Conservation (phyloP, 2,329 filamentous ascomycete genomes). For the Diaporthe aspalathi region DNA sequence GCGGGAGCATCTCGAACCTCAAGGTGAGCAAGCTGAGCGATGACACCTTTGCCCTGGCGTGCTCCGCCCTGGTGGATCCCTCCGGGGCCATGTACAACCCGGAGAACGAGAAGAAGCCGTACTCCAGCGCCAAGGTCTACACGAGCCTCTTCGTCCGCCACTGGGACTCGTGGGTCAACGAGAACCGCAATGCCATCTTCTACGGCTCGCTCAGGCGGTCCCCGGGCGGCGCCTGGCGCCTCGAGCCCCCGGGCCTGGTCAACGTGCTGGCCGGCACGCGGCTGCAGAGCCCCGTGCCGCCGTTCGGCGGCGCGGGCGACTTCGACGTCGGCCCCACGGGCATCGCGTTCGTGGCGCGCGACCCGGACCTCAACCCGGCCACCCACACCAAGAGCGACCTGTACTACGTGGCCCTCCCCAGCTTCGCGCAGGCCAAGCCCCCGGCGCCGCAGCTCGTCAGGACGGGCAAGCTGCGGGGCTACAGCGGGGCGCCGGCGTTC, state of each 20-base stretch:
- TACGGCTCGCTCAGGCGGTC: constrained; percentile 70
- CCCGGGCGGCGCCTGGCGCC: constrained; percentile 51
- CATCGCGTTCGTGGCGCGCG: constrained; percentile 80
- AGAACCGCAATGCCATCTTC: constrained; percentile 79
- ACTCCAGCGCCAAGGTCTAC: constrained; percentile 77
- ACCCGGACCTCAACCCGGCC: constrained; percentile 76
- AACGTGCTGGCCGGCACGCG: constrained; percentile 73
- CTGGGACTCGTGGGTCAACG: constrained; percentile 81
- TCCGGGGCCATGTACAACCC: constrained; percentile 77
- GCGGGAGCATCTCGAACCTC: constrained; percentile 67
- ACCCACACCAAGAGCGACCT: constrained; percentile 85
- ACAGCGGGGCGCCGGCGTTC: constrained; percentile 75
- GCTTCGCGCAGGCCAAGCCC: constrained; percentile 66
- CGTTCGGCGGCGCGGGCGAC: constrained; percentile 83
- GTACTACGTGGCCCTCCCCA: constrained; percentile 75
- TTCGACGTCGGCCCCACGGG: constrained; percentile 78
- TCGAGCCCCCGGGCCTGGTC: constrained; percentile 60
- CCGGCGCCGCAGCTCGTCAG: constrained; percentile 63
- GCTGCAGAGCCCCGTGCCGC: constrained; percentile 76
- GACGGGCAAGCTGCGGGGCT: constrained; percentile 71
- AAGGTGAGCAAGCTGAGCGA: constrained; percentile 65
- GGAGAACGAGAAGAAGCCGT: constrained; percentile 67
- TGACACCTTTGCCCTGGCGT: constrained; percentile 64
- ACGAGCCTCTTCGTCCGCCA: constrained; percentile 81
- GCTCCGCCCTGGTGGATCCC: constrained; percentile 73